phyloP scores from a whole-genome alignment of 2,329 filamentous ascomycete species.

The Aspergillus intermedius region DNA sequence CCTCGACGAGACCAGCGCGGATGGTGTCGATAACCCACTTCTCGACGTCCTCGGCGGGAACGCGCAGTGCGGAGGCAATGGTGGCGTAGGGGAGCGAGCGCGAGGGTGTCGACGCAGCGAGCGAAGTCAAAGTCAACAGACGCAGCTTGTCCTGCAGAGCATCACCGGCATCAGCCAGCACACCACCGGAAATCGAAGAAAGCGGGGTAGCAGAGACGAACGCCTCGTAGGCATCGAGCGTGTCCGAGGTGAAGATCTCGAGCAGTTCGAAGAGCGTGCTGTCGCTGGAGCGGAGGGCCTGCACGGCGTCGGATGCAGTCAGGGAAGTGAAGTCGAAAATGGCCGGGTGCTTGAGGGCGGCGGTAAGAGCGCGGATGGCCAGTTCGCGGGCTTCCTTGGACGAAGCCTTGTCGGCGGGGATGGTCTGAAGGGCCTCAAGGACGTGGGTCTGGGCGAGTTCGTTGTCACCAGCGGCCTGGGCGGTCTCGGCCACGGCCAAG shows the following conservation, averaged over 20 bases:
- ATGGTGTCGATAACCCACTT: constrained; percentile 99
- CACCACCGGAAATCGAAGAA: constrained; percentile 67
- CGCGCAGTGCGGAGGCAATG: constrained; percentile 78
- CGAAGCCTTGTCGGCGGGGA: constrained; percentile 55
- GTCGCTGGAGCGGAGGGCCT: constrained; percentile 79
- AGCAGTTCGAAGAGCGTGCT: constrained; percentile 83
- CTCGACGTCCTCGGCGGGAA: constrained; percentile 79
- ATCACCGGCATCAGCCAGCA: constrained; percentile 69
- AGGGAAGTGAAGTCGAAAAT: constrained; percentile 70
- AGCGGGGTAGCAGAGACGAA: constrained; percentile 62
- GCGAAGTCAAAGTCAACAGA: constrained; percentile 81
- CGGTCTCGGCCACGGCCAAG: constrained; percentile 72
- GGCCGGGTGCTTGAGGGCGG: constrained; percentile 58
- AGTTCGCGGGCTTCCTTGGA: constrained; percentile 52
- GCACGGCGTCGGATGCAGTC: constrained; percentile 66
- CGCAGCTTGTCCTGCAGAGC: constrained; percentile 91
- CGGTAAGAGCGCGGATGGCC: constrained; percentile 58
- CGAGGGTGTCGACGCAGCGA: constrained; percentile 75
- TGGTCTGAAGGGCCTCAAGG: constrained; percentile 68
- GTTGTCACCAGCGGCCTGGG: constrained; percentile 68
- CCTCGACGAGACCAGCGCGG: constrained; percentile 88
- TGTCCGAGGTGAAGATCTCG: constrained; percentile 90
- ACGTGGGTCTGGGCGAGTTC: constrained; percentile 70
- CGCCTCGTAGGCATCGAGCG: constrained; percentile 90
- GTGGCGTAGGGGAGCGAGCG: constrained; percentile 82